Evolutionary conservation across 1,284 basidiomycete genomes (phyloP), one percentile per base, ranked within the genome.

Genomic region (Schizophyllum commune): DNA sequence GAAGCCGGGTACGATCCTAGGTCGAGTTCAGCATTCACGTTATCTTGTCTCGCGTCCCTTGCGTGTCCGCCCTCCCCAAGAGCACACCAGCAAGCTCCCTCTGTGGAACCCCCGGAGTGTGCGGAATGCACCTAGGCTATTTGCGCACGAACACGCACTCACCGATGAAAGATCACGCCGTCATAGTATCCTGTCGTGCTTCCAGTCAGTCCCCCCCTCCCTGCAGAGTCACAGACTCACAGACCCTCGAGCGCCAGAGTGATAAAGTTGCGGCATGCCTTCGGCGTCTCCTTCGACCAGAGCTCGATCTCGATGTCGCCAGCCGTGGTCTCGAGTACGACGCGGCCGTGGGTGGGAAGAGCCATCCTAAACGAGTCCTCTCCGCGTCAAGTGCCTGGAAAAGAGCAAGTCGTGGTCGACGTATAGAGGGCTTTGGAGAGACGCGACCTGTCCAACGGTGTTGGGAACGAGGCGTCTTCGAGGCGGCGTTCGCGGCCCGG

Each of bases 231-330:
- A 62, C 61, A 63, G 64, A 68, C 64, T 69, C 59, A 79, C 85
- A 66, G 68, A 91, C 92, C 94, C 79, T 96, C 94, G 83, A 97
- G 90, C 0, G 91, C 85, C 33, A 96, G 79, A 17, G 91, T 86
- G 57, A 98, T 79, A 73, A 96, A 94, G 77, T 98, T 99, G 54
- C 95, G 84, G 70, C 92, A 96, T 71, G 97, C 83, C 76, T 92
- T 93, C 0, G 96, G 96, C 19, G 92, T 86, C 84, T 99, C 94
- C 85, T 93, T 94, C 19, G 92, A 85, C 94, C 96, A 99, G 60
- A 99, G 79, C 71, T 98, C 96, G 56, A 98, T 88, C 70, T 96
- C 94, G 56, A 97, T 88, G 69, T 96, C 94, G 20, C 94, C 95
- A 13, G 85, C 88, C 0, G 94, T 94, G 0, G 96, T 98, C 64